Base-by-base conservation (phyloP, 371 early-diverging fungal species). In the Syncephalastrum sp. region DNA sequence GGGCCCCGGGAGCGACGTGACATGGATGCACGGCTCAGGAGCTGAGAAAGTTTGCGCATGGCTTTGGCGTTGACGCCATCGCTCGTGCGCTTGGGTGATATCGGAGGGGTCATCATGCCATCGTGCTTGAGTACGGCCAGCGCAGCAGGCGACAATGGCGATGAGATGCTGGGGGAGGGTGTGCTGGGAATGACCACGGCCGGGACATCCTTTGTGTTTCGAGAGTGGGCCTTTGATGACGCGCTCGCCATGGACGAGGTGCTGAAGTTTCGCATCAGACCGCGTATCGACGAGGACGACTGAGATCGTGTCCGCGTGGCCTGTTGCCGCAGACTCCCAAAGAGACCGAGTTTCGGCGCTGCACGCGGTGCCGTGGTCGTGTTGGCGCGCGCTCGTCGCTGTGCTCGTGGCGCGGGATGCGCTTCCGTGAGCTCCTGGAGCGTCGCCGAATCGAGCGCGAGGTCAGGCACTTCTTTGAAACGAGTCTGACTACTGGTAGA, bases 11-110 rank as follows among this genome's bases (percentile, higher is more conserved):
- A 29, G 6, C 29, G 29, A 2, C 29, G 45, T 59, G 44, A 50
- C 47, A 47, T 56, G 19, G 47, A n/a, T 4, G 57, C 58, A 25
- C 50, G 50, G 19, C 57, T 50, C 5, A 66, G 50, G 17, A 66
- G 44, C 16, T 66, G 67, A 5, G 67, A 66, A 7, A 66, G 33
- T 48, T 56, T 50, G n/a, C 67, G 61, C 17, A 57, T 54, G 10
- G 55, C 58, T 51, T 56, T 61, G n/a, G 45, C 42, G 13, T 55
- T 42, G 12, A 29, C 13, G 5, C 23, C 27, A 6, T 33, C 13
- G n/a, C 45, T 10, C 16, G 41, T 44, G 38, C 47, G 6, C 14
- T 15, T 27, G 50, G 23, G 24, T 33, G 46, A 42, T 19, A 10
- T 3, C 10, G 15, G 3, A 52, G 53, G 3, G 6, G 17, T 45